A percentile compares a stretch with the other conserved stretches of the same genome.
Conservation (phyloP, 495 filamentous ascomycete species). For the Filosporella fistucella region DNA sequence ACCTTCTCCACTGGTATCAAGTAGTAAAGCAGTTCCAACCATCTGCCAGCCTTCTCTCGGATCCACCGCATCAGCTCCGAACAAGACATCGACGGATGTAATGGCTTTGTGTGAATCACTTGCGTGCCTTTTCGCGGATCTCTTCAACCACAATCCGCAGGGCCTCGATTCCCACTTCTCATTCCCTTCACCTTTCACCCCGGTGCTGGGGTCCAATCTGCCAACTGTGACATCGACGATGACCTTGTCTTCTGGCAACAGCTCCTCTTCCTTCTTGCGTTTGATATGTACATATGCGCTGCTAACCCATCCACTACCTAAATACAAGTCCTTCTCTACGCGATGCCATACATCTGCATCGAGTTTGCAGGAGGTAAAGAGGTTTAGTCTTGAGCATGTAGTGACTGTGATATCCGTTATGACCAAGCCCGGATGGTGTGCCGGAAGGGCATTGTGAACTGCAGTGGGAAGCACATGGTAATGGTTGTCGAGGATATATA, state of each 20-base stretch:
- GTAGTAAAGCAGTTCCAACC: constrained; percentile 60
- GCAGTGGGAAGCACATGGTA: constrained; percentile 78
- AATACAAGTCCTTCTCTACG: constrained; percentile 88
- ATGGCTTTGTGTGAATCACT: constrained; percentile 74
- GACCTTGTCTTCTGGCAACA: constrained; percentile 68
- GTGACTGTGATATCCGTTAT: constrained; percentile 88
- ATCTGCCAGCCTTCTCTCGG: constrained; percentile 79
- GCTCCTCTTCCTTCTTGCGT: constrained; percentile 84
- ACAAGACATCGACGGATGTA: constrained; percentile 85
- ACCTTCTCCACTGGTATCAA: constrained; percentile 56
- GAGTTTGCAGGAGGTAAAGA: constrained; percentile 75
- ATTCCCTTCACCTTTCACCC: constrained; percentile 44
- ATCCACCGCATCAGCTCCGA: constrained; percentile 90
- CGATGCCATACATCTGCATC: constrained; percentile 74
- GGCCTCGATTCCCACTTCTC: constrained; percentile 78
- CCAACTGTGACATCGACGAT: constrained; percentile 81
- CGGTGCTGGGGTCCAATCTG: constrained; percentile 60
- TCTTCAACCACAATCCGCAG: constrained; percentile 82
- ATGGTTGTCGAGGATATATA: constrained; percentile 76
- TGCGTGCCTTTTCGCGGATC: constrained; percentile 68
- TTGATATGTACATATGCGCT: constrained; percentile 82
- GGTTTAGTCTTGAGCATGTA: constrained; percentile 68
- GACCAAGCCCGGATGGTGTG: constrained; percentile 73
- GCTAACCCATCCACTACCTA: constrained; percentile 65
- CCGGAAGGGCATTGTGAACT: constrained; percentile 76